Conservation (phyloP, 129 eudicot genomes). For the Escallonia herrerae region DNA sequence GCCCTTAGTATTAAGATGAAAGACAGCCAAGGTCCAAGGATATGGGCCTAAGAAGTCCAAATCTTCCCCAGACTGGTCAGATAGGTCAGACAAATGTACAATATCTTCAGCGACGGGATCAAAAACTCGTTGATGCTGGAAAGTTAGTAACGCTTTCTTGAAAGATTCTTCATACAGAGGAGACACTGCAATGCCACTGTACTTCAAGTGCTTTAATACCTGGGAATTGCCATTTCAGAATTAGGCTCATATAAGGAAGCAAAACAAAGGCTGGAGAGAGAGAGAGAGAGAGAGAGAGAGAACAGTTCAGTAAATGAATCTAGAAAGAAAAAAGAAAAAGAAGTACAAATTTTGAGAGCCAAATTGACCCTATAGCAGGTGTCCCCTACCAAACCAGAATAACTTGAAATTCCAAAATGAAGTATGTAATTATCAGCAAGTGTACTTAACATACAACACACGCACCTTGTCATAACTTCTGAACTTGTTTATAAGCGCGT, state of each 20-base stretch:
- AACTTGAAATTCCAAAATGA: not conserved
- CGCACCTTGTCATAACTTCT: slow-evolving; percentile 66
- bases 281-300: not conserved
- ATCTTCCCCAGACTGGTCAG: slow-evolving; percentile 39
- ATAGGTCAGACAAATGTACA: slow-evolving; percentile 54
- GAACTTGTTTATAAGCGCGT: slow-evolving; percentile 66
- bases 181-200: slow-evolving; percentile 50
- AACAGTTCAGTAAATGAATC: not conserved
- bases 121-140: slow-evolving; percentile 92
- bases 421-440: not conserved
- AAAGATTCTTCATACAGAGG: slow-evolving; percentile 77
- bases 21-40: slow-evolving; percentile 69
- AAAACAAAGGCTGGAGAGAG: not conserved
- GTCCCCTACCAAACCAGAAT: not conserved
- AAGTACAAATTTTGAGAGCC: not conserved
- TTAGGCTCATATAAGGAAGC: not conserved
- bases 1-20: not conserved
- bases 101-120: slow-evolving; percentile 61
- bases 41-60: slow-evolving; percentile 96
- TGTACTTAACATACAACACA: slow-evolving; percentile 21
- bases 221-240: slow-evolving; percentile 19
- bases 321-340: not conserved
- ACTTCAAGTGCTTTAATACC: slow-evolving; percentile 91
- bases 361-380: not conserved
- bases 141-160: slow-evolving; percentile 74